Base-by-base conservation (phyloP, 2,329 filamentous ascomycete species). In the Aspergillus niger region DNA sequence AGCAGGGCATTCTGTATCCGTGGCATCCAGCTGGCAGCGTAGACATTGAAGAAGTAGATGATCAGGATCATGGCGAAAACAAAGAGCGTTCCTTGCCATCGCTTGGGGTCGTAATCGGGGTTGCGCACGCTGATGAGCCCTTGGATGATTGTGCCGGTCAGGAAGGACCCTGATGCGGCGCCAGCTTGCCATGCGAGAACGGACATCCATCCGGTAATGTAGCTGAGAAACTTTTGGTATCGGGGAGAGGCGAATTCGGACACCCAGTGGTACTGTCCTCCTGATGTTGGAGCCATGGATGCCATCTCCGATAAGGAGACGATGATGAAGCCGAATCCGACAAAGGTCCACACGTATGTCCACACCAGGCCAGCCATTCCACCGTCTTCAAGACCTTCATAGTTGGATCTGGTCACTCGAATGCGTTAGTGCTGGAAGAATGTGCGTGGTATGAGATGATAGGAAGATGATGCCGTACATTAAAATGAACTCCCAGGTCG, bases 281-380 rank as follows among this genome's bases (percentile, higher is more conserved):
- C 84, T 6, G 80, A 79, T 0, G 83, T 86, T 0, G 84, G 84
- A 2, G 83, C 83, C 76, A 75, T 79, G 50, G 48, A 76, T 10
- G 74, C 73, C 76, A 92, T 81, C 73, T 96, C 91, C 0, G 89
- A 85, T 69, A 94, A 80, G 3, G 76, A 76, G 15, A 66, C 64
- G 30, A 77, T 71, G 17, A 93, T 82, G 24, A 87, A 88, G 6
- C 90, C 89, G 26, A 89, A 84, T 0, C 89, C 88, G 6, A 93
- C 86, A 17, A 89, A 77, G 30, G 88, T 76, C 65, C 72, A 73
- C 5, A 78, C 59, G 58, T 70, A 77, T 0, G 72, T 68, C 69
- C 70, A 72, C 41, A 70, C 67, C 60, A 72, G 49, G 15, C 68
- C 71, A 3, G 69, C 62, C n/a, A 67, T 53, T 3, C 71, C 70